Base-by-base conservation (phyloP, 1,139 yeast species). In the Suhomyces choctaworum region DNA sequence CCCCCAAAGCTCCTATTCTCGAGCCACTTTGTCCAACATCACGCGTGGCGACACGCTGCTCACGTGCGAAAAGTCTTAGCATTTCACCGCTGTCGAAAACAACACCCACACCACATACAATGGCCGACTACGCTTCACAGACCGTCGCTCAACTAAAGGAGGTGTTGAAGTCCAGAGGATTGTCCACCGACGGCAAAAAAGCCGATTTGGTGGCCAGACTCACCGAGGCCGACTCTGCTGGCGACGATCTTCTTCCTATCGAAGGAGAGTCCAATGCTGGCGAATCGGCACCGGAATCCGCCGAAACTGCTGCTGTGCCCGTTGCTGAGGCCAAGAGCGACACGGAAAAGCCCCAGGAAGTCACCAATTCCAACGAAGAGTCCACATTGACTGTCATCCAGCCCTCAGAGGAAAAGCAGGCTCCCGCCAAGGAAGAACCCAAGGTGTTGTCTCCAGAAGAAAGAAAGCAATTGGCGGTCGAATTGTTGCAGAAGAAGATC, bases 111-210 rank as follows among this genome's bases (percentile, higher is more conserved):
- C 24, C 7, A n/a, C 20, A 22, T 16, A 32, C 26, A 38, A 81
- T 80, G 87, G 47, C 81, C 11, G 79, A 76, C 27, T 84, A 81
- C 60, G 56, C 79, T 25, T 60, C 76, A 37, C 76, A 71, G 50
- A 90, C 95, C 22, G 97, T 89, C 32, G 81, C 84, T 25, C 96
- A 88, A 66, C 75, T 90, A 60, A 89, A 86, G 58, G 96, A 85
- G 45, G 51, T 78, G 37, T 75, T 92, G 51, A 82, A 83, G 51
- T 64, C 71, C 29, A 78, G 81, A 47, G 85, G 82, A 2, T 73
- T 92, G 39, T 59, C 95, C 4, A 67, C 74, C 6, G 78, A 82
- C 28, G 98, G 98, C 16, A 82, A 88, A 51, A 92, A 90, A 62
- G 82, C 84, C 27, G 96, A 88, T 40, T 73, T 90, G 48, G 73